phyloP scores from a whole-genome alignment of 306 rosid species.

The Hippophae tibetana region DNA sequence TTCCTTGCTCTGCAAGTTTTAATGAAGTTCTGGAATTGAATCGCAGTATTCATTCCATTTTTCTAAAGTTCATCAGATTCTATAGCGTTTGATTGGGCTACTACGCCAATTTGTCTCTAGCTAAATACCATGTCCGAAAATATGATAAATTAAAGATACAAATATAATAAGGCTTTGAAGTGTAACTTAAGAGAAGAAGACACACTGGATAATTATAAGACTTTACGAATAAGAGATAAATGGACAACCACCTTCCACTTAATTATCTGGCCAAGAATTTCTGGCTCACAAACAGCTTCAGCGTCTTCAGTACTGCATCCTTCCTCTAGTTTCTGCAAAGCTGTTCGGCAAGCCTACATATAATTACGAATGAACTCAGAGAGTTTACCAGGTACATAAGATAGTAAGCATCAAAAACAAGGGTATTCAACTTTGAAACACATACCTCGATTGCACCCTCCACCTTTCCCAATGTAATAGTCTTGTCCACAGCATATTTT shows the following conservation, averaged over 20 bases:
- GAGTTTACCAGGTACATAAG: background rate
- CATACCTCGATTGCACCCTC: conserved; percentile 72
- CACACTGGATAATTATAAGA: conserved; percentile 11
- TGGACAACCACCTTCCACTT: conserved; percentile 69
- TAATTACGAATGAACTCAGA: conserved; percentile 4
- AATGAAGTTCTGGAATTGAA: no score
- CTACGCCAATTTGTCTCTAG: no score
- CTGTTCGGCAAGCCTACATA: conserved; percentile 75
- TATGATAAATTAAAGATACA: no score
- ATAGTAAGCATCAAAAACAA: background rate
- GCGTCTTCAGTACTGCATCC: conserved; percentile 61
- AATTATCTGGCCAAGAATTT: conserved; percentile 49
- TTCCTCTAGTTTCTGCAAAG: conserved; percentile 49
- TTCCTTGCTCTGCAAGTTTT: no score
- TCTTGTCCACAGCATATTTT: conserved; percentile 49
- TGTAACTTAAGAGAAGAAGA: background rate
- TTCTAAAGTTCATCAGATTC: no score
- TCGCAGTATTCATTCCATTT: no score
- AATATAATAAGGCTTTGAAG: no score
- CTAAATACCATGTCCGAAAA: no score
- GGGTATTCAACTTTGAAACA: conserved; percentile 7
- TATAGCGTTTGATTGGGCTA: no score
- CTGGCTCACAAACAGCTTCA: conserved; percentile 68
- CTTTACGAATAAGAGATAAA: background rate
- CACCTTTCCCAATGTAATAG: conserved; percentile 70